Base-by-base conservation (phyloP, 805 yeast genomes). In the Komagataella kurtzmanii region DNA sequence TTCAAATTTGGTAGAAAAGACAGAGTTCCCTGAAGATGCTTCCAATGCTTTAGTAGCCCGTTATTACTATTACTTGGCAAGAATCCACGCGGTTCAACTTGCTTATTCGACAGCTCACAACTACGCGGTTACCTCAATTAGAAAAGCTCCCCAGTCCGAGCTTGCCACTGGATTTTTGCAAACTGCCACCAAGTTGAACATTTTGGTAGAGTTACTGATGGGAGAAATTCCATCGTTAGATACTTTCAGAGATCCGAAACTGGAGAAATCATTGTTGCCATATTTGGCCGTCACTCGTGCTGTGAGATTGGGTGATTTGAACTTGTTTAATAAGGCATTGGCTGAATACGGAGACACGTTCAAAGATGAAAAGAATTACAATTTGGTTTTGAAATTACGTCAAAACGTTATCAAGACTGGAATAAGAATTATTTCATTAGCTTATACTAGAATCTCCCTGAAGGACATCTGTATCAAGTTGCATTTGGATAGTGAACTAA, bases 381-480 rank as follows among this genome's bases (percentile, higher is more conserved):
- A 88, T 45, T 75, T 93, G 59, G 93, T 93, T 47, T 76, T 88
- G 48, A 80, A 98, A 61, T 75, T 93, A 63, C 85, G 97, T 65
- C 96, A 95, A 64, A 93, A 91, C 65, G 99, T 93, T 55, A 93
- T 93, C 69, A 93, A 91, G 70, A 90, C 99, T 1, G 99, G 99
- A 62, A 88, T 93, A 55, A 80, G 98, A 66, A 85, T 88, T 61
- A 88, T 93, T 62, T 87, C 96, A 10, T 72, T 93, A 60, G 83
- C 97, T 6, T 93, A 93, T 71, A 85, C 93, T 54, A 83, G 80
- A 64, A 93, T 93, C 55, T 87, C 97, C 3, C 76, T 93, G 60
- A 86, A 85, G 66, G 99, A 93, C 63, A 89, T 93, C 53, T 93
- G 99, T 67, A 77, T 93, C 60, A 88, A 91, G 64, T 77, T 93